Evolutionary conservation across 2,329 filamentous ascomycete genomes (phyloP), one percentile per base, ranked within the genome.

Genomic region (Xylariaceae sp.): DNA sequence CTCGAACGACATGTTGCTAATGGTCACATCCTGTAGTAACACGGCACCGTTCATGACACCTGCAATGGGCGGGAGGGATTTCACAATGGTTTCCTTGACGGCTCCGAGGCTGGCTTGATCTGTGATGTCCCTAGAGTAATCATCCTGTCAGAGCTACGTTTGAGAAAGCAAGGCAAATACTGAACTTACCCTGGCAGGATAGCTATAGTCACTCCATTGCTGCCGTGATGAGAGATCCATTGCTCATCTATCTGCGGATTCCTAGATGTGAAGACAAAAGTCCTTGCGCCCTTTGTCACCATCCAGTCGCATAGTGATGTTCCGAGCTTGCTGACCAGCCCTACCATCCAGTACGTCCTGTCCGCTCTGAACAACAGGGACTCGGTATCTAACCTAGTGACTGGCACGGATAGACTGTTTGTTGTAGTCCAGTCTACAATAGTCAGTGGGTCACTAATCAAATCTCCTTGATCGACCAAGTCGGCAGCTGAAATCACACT

Each of bases 31-130:
- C 4, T 42, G 22, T 8, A 60, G 41, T 2, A 60, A 42, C 54
- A 59, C 54, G 25, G 55, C 55, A 6, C 55, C 56, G 1, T 60
- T 42, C 4, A 51, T 21, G 6, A 55, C 54, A 4, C 57, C 56
- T 7, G 23, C 39, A 22, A 59, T 47, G 1, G 55, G 54, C 8
- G 57, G 57, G 14, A 55, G 23, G 1, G 41, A 49, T 3, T 8
- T 20, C 16, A 3, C 12, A 3, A 56, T 58, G 7, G 6, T 42
- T 14, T 34, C 3, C 14, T 54, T 43, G 6, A 42, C 40, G 1
- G 22, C 41, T 11, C 20, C 14, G 10, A 54, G 34, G 19, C 45
- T 40, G 10, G 25, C 17, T 19, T 54, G 40, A 40, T 53, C 20
- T 3, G 52, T 53, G 22, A 55, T 41, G 34, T 56, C 53, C 27